A percentile compares a stretch with the other conserved stretches of the same genome.
Conservation (phyloP, 1,284 basidiomycete genomes). For the Fomitopsis betulina region DNA sequence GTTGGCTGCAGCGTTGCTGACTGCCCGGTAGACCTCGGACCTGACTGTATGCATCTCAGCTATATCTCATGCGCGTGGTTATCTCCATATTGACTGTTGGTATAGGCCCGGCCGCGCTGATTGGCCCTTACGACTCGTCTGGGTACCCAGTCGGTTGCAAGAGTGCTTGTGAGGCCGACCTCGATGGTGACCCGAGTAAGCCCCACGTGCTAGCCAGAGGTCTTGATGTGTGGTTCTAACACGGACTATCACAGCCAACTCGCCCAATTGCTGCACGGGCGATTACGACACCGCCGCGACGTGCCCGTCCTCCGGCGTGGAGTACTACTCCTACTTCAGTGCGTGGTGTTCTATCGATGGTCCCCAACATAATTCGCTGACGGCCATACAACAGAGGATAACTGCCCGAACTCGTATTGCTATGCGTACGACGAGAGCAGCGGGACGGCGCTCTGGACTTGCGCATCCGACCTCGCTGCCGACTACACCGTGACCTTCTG, state of each 20-base stretch:
- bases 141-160: constrained; percentile 42
- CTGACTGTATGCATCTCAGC: constrained; percentile 24
- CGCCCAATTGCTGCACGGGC: constrained; percentile 42
- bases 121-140: constrained; percentile 31
- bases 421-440: constrained; percentile 49
- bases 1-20: constrained; percentile 37
- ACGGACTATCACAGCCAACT: constrained; percentile 21
- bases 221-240: neutral
- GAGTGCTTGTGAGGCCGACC: constrained; percentile 36
- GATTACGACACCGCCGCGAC: constrained; percentile 37
- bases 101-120: constrained; percentile 31
- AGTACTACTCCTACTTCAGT: constrained; percentile 45
- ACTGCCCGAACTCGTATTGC: constrained; percentile 43
- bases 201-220: neutral
- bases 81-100: neutral
- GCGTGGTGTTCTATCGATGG: constrained; percentile 11
- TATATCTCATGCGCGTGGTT: neutral
- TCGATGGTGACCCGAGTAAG: constrained; percentile 31
- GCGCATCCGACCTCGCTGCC: constrained; percentile 29
- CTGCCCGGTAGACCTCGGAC: constrained; percentile 40
- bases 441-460: constrained; percentile 43
- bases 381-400: constrained; percentile 28
- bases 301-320: constrained; percentile 37
- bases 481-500: constrained; percentile 50
- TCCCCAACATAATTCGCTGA: neutral